A percentile compares a stretch with the other conserved stretches of the same genome.
phyloP scores from a whole-genome alignment of 345 rosid genomes.

The Bretschneidera sinensis region DNA sequence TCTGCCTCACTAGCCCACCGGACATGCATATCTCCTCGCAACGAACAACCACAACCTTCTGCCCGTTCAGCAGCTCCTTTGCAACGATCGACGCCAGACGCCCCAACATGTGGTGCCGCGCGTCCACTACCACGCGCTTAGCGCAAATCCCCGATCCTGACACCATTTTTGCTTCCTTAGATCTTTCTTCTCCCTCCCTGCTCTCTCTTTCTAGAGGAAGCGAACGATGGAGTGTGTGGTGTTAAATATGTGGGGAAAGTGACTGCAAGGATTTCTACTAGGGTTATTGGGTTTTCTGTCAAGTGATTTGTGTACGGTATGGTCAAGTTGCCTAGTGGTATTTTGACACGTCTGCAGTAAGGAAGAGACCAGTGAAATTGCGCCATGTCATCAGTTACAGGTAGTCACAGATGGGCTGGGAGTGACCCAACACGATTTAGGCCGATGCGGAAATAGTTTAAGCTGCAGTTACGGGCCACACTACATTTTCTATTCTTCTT shows the following conservation, averaged over 20 bases:
- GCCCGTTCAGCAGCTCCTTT: slow-evolving; percentile 82
- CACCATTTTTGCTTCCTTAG: slow-evolving; percentile 44
- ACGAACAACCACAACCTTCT: slow-evolving; percentile 68
- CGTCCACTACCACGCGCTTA: slow-evolving; percentile 74
- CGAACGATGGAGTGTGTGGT: background rate
- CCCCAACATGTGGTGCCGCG: slow-evolving; percentile 79
- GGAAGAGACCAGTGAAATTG: too few species aligned
- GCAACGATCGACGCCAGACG: slow-evolving; percentile 63
- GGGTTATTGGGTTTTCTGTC: background rate
- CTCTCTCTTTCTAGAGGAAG: background rate
- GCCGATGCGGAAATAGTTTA: too few species aligned
- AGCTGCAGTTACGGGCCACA: too few species aligned
- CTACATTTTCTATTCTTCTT: too few species aligned
- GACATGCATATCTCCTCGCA: slow-evolving; percentile 92
- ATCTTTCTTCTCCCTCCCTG: background rate
- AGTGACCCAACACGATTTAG: too few species aligned
- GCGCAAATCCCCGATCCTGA: slow-evolving; percentile 74
- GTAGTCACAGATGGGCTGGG: too few species aligned
- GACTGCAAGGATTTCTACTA: background rate
- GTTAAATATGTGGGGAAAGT: background rate
- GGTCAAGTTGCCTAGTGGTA: too few species aligned
- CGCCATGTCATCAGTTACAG: too few species aligned
- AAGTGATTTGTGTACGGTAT: too few species aligned
- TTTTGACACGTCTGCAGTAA: too few species aligned
- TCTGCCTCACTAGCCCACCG: slow-evolving; percentile 81